Conservation (phyloP, 2,329 filamentous ascomycete genomes). For the Colletotrichum costaricense region DNA sequence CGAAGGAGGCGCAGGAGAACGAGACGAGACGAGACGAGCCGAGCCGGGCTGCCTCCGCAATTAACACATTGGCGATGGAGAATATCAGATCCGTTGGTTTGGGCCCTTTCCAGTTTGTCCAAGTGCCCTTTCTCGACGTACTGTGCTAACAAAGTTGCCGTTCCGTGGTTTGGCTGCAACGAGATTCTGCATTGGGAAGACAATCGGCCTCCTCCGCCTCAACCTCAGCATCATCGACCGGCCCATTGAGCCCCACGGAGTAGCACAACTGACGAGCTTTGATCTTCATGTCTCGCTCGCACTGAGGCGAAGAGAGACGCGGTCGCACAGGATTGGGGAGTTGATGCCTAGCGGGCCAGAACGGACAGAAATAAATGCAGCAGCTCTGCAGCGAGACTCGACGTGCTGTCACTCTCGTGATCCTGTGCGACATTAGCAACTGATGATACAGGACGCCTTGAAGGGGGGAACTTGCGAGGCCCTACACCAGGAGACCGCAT, state of each 20-base stretch:
- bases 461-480: neutral
- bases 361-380: neutral
- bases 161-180: slow-evolving; percentile 6
- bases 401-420: slow-evolving; percentile 25
- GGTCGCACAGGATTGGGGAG: slow-evolving; percentile 22
- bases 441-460: neutral
- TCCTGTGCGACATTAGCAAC: slow-evolving; percentile 15
- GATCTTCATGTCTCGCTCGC: slow-evolving; percentile 21
- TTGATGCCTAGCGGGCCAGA: slow-evolving; percentile 4
- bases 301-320: neutral
- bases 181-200: slow-evolving; percentile 9
- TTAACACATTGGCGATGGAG: neutral
- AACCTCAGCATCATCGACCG: slow-evolving; percentile 5
- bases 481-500: neutral
- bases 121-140: neutral
- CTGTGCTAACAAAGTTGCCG: slow-evolving; percentile 11
- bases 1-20: slow-evolving; percentile 14
- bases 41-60: slow-evolving; percentile 25
- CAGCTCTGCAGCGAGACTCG: slow-evolving; percentile 29
- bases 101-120: neutral
- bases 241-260: slow-evolving; percentile 7
- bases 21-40: slow-evolving; percentile 21
- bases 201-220: slow-evolving; percentile 15
- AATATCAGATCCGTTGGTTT: neutral
- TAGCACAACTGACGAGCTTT: slow-evolving; percentile 10